These are phyloP conservation scores for Nicotiana benthamiana DNA, from an alignment of 257 asterid genomes.

Conservation along the genomic window DNA sequence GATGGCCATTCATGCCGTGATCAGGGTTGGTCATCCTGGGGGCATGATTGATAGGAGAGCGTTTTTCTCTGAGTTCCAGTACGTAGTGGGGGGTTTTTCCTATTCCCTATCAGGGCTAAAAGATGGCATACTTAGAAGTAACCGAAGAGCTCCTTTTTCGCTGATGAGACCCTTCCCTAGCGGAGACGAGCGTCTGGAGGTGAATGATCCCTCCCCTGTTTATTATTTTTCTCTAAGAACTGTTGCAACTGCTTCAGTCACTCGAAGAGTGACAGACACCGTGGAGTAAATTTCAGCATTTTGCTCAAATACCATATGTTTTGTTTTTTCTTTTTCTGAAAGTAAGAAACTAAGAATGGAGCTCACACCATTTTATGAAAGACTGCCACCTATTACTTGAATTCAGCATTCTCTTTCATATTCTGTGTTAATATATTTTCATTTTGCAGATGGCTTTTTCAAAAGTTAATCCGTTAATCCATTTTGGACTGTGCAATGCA, in stretches of 20 bases:
- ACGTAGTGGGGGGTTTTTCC: slow-evolving; percentile 68
- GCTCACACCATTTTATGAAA: too few relatives aligned
- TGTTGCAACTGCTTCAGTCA: background rate
- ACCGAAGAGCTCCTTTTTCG: slow-evolving; percentile 72
- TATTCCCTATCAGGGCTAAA: slow-evolving; percentile 57
- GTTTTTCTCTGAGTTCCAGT: slow-evolving; percentile 70
- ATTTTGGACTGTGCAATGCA: slow-evolving; percentile 77
- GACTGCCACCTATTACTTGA: too few relatives aligned
- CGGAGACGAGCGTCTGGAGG: slow-evolving; percentile 80
- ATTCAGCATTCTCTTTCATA: background rate
- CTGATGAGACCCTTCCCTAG: slow-evolving; percentile 57
- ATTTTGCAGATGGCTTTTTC: slow-evolving; percentile 52
- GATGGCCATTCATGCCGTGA: slow-evolving; percentile 86
- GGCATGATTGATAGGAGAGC: slow-evolving; percentile 68
- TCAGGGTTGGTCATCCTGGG: slow-evolving; percentile 81
- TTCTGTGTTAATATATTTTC: background rate
- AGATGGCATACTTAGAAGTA: slow-evolving; percentile 80
- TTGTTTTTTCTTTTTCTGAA: too few relatives aligned
- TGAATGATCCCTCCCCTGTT: slow-evolving; percentile 9
- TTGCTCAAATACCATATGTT: background rate
- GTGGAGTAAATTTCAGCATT: background rate
- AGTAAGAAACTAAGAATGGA: too few relatives aligned
- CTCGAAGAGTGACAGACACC: background rate
- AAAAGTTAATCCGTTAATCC: slow-evolving; percentile 56
- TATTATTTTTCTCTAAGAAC: background rate